Evolutionary conservation across 495 filamentous ascomycete species (phyloP).

Genomic region (Achaetomiella virescens): DNA sequence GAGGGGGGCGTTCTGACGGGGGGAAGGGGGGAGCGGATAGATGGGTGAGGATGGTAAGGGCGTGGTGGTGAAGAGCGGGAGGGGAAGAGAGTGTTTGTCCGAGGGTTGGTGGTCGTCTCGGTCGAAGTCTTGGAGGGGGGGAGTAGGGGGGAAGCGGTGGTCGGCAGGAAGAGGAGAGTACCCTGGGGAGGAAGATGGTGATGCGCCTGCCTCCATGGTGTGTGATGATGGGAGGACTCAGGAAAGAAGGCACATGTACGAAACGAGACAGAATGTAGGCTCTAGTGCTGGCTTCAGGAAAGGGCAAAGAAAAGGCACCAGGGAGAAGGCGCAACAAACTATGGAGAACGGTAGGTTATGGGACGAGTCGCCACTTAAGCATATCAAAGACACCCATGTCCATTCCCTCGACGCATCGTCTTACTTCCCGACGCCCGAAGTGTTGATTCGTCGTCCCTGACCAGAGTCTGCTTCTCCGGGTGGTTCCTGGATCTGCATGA

Average conservation of each 20-base stretch:
- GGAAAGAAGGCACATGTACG: neutral
- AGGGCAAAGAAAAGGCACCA: neutral
- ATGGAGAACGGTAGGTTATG: neutral
- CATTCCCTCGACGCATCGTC: neutral
- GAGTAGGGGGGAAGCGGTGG: neutral
- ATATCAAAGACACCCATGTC: neutral
- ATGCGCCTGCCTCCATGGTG: constrained; percentile 16
- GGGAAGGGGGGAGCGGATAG: constrained; percentile 67
- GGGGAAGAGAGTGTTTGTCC: neutral
- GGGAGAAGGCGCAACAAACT: neutral
- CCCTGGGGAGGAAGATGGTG: neutral
- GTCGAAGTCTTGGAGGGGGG: constrained; percentile 10
- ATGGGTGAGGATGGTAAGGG: neutral
- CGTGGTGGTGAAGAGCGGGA: neutral
- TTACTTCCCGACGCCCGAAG: neutral
- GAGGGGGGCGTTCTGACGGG: constrained; percentile 56
- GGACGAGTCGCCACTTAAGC: neutral
- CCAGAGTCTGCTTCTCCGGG: constrained; percentile 7
- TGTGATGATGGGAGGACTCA: neutral
- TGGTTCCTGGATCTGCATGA: neutral
- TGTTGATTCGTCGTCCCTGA: neutral
- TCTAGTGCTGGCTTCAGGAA: neutral
- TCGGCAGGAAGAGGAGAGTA: too few species aligned
- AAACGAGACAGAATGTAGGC: neutral
- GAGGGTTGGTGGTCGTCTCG: neutral